A percentile compares a stretch with the other conserved stretches of the same genome.
Conservation (phyloP, 805 yeast species). For the Hanseniaspora meyeri region DNA sequence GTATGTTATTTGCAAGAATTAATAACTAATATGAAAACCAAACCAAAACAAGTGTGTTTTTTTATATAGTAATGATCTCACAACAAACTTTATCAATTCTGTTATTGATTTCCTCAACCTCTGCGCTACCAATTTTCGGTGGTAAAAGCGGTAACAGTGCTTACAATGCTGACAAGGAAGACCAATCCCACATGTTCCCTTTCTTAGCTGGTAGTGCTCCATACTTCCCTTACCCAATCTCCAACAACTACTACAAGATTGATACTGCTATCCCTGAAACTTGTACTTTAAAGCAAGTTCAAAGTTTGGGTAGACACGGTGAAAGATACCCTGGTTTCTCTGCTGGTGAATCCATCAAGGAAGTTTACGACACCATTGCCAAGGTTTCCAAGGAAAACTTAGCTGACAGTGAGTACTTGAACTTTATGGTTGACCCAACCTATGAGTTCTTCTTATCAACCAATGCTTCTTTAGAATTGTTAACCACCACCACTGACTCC, state of each 20-base stretch:
- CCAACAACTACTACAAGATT: constrained; percentile 39
- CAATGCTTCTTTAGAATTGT: constrained; percentile 33
- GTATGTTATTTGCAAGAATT: too few species aligned
- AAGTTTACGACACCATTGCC: constrained; percentile 12
- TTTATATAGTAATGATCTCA: background rate
- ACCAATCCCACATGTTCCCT: constrained; percentile 30
- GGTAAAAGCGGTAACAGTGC: background rate
- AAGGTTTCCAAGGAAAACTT: constrained; percentile 29
- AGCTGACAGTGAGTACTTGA: constrained; percentile 30
- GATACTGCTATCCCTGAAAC: constrained; percentile 36
- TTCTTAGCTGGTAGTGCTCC: constrained; percentile 48
- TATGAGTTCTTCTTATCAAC: constrained; percentile 37
- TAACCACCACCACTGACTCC: constrained; percentile 24
- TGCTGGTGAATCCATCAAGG: constrained; percentile 20
- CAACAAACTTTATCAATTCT: background rate
- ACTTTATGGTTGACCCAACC: constrained; percentile 38
- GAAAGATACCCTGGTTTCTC: constrained; percentile 55
- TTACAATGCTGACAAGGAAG: background rate
- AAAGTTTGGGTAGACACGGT: constrained; percentile 63
- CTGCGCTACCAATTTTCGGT: background rate
- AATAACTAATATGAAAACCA: background rate
- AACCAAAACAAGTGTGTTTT: too few species aligned
- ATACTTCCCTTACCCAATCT: constrained; percentile 31
- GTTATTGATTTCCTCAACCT: background rate
- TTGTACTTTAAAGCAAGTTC: constrained; percentile 54